A percentile compares a stretch with the other conserved stretches of the same genome.
Evolutionary conservation across 768 basidiomycete genomes (phyloP).

Genomic region (Hebeloma cylindrosporum): DNA sequence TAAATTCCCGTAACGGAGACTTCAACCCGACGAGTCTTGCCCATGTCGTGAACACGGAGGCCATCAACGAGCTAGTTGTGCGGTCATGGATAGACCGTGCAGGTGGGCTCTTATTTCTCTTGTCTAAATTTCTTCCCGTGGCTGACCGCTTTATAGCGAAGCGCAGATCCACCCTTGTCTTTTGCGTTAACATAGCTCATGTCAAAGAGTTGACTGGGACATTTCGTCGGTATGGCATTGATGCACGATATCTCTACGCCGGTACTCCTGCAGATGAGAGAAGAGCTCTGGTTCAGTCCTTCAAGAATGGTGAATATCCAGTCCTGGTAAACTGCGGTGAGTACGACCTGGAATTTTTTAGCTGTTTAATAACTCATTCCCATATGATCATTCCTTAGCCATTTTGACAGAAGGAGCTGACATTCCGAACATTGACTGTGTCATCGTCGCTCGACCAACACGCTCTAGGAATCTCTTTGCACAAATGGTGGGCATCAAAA

Average conservation of each 20-base stretch:
- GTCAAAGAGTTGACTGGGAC: conserved; percentile 69
- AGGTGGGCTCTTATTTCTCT: conserved; percentile 41
- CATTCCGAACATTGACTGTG: conserved; percentile 92
- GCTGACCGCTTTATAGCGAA: conserved; percentile 35
- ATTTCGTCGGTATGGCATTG: conserved; percentile 76
- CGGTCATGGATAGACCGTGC: conserved; percentile 86
- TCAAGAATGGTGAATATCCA: conserved; percentile 73
- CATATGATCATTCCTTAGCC: conserved; percentile 41
- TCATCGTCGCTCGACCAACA: conserved; percentile 86
- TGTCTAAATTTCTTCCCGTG: background rate
- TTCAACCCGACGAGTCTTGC: conserved; percentile 80
- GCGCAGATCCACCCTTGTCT: conserved; percentile 88
- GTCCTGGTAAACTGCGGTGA: conserved; percentile 89
- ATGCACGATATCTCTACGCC: conserved; percentile 80
- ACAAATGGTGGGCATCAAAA: conserved; percentile 70
- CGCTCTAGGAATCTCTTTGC: conserved; percentile 86
- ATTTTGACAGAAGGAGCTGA: conserved; percentile 94
- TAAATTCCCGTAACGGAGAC: conserved; percentile 73
- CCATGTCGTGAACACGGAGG: conserved; percentile 76
- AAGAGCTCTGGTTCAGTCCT: conserved; percentile 59
- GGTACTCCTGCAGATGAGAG: conserved; percentile 66
- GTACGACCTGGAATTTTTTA: conserved; percentile 11
- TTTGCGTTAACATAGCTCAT: conserved; percentile 85
- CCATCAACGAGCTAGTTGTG: conserved; percentile 76
- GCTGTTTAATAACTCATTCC: background rate